Evolutionary conservation across 2,329 filamentous ascomycete genomes (phyloP), one percentile per base, ranked within the genome.

Genomic region (Fusarium pseudoanthophilum): DNA sequence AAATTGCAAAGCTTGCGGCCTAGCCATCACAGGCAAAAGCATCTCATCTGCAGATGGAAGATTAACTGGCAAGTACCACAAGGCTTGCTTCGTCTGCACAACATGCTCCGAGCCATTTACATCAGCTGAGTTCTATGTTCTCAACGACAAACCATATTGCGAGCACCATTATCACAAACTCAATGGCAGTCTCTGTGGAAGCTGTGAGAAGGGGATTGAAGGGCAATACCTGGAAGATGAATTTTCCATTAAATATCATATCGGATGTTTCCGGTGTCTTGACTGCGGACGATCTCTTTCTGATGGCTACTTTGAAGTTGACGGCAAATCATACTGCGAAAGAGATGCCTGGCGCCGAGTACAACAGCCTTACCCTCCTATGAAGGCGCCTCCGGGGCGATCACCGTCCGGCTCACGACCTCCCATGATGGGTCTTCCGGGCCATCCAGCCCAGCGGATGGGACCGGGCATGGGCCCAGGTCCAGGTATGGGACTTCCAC

Each of bases 11-110:
- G 93, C 93, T 2, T 99, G 96, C 81, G 87, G 89, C 7, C 85
- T 92, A 51, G 85, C 88, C 11, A 98, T 99, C 77, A 89, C 90
- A 49, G 95, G 95, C 26, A 98, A 98, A 83, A 97, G 95, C 3
- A 91, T 99, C 65, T 97, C 95, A 39, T 97, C 95, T 20, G 95
- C 95, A 2, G 96, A 98, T 77, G 96, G 96, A 21, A 92, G 95
- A 30, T 86, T 99, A 30, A 97, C 94, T 1, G 96, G 96, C 15
- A 92, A 95, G 72, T 99, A 97, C 82, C 96, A 99, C 86, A 97
- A 97, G 81, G 89, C 92, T 9, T 99, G 95, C 81, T 98, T 99
- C 80, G 93, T 95, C 16, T 99, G 96, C 86, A 89, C 90, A 9
- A 95, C 92, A 3, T 99, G 96, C 84, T 86, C 87, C 16, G 88